Percentiles rank a stretch among this genome's conserved stretches.
phyloP scores from a whole-genome alignment of 306 rosid genomes.

The Acacia melanoxylon region DNA sequence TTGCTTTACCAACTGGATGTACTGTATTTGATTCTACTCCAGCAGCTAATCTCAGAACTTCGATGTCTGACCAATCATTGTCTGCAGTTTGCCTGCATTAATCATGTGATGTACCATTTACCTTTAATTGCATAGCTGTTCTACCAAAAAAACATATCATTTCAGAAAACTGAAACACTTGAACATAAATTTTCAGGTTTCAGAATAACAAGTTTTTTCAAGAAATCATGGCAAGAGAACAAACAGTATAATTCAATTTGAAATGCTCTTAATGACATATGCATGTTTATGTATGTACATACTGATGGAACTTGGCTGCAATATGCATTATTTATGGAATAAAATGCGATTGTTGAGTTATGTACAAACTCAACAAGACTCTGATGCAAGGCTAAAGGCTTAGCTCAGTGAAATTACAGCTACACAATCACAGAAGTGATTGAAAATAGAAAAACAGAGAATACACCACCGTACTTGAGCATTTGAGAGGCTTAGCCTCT shows the following conservation, averaged over 20 bases:
- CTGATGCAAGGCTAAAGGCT: not conserved
- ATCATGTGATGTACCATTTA: slow-evolving; percentile 13
- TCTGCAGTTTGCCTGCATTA: slow-evolving; percentile 50
- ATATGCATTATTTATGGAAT: not conserved
- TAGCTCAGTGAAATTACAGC: not conserved
- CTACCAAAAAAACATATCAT: not conserved
- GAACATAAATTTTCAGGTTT: not conserved
- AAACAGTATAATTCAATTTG: not conserved
- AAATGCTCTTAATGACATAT: not conserved
- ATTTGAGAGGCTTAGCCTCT: not conserved
- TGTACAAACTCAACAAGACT: too few species aligned
- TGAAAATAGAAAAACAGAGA: not conserved
- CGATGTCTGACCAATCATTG: slow-evolving; percentile 63
- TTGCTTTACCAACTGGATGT: slow-evolving; percentile 95
- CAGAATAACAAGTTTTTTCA: not conserved
- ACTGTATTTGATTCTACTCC: slow-evolving; percentile 88
- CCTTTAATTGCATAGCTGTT: slow-evolving; percentile 32
- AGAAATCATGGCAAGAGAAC: not conserved
- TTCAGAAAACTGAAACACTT: slow-evolving; percentile 4
- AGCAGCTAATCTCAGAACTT: slow-evolving; percentile 85
- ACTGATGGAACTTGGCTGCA: not conserved
- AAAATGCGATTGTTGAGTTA: not conserved
- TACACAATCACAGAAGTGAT: not conserved
- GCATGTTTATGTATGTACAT: not conserved
- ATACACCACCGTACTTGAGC: not conserved